A percentile compares a stretch with the other conserved stretches of the same genome.
phyloP scores from a whole-genome alignment of 2,329 filamentous ascomycete species.

The Chrysosporium keratinophilum region DNA sequence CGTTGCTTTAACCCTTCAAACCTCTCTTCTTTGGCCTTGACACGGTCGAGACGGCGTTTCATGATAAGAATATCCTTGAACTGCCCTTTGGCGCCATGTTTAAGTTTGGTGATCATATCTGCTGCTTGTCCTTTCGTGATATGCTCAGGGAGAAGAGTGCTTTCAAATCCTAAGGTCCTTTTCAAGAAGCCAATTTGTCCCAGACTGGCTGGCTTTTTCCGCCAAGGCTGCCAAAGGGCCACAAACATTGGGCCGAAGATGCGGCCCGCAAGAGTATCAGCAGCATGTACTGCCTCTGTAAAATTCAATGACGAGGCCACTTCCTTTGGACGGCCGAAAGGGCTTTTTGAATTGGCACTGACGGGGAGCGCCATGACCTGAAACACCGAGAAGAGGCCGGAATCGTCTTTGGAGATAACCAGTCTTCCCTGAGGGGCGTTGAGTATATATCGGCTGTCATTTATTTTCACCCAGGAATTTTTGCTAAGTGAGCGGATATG shows the following conservation, averaged over 20 bases:
- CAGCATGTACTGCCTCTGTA: constrained; percentile 66
- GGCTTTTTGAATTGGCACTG: constrained; percentile 32
- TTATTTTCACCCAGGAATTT: constrained; percentile 73
- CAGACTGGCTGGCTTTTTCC: constrained; percentile 50
- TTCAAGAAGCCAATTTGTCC: constrained; percentile 40
- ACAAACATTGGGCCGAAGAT: constrained; percentile 61
- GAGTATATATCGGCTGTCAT: constrained; percentile 60
- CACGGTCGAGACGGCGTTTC: constrained; percentile 40
- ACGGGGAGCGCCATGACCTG: constrained; percentile 25
- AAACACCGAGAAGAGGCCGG: constrained; percentile 25
- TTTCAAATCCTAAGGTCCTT: constrained; percentile 38
- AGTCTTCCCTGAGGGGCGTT: constrained; percentile 53
- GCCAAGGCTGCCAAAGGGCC: constrained; percentile 57
- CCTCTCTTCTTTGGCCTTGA: constrained; percentile 26
- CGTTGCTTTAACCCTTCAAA: constrained; percentile 24
- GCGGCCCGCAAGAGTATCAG: constrained; percentile 65
- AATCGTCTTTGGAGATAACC: constrained; percentile 34
- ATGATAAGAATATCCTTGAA: constrained; percentile 47
- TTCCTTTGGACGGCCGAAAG: constrained; percentile 58
- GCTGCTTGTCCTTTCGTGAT: constrained; percentile 70
- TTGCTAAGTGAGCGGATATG: constrained; percentile 68
- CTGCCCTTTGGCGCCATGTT: constrained; percentile 62
- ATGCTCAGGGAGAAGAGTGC: constrained; percentile 49
- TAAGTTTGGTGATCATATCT: constrained; percentile 87
- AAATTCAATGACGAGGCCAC: constrained; percentile 59